phyloP scores from a whole-genome alignment of 2,329 filamentous ascomycete species.

The Fusarium domesticum region DNA sequence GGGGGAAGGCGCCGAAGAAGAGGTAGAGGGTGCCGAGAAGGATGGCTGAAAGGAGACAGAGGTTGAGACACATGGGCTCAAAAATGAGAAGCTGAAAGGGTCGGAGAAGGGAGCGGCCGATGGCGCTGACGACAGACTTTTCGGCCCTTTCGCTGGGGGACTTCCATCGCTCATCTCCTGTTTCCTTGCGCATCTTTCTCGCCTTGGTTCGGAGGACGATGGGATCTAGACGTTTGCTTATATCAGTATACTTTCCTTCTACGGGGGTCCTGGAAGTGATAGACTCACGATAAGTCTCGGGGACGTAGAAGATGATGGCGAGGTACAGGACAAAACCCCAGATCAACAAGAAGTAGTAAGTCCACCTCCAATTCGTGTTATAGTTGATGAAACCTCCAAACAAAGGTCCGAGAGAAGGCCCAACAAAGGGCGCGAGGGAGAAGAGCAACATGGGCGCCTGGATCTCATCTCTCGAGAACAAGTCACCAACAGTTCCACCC shows the following conservation, averaged over 20 bases:
- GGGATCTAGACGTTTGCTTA: slow-evolving; percentile 44
- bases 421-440: slow-evolving; percentile 61
- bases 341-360: slow-evolving; percentile 80
- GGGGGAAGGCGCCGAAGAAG: slow-evolving; percentile 83
- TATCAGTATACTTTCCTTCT: slow-evolving; percentile 4
- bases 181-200: slow-evolving; percentile 64
- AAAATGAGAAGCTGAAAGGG: slow-evolving; percentile 76
- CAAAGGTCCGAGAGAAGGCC: slow-evolving; percentile 58
- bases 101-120: slow-evolving; percentile 58
- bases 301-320: slow-evolving; percentile 68
- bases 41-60: slow-evolving; percentile 80
- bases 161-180: slow-evolving; percentile 71
- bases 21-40: slow-evolving; percentile 86
- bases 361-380: slow-evolving; percentile 73
- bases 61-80: slow-evolving; percentile 81
- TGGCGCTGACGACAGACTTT: slow-evolving; percentile 62
- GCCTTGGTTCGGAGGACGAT: slow-evolving; percentile 73
- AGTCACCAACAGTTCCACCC: slow-evolving; percentile 80
- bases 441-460: slow-evolving; percentile 83
- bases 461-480: slow-evolving; percentile 67
- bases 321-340: slow-evolving; percentile 67
- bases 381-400: slow-evolving; percentile 82
- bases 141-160: slow-evolving; percentile 73
- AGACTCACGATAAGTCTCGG: slow-evolving; percentile 74
- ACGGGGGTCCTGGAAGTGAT: neutral